Conservation (phyloP, 1,284 basidiomycete genomes). For the Cryptococcus hybrid region DNA sequence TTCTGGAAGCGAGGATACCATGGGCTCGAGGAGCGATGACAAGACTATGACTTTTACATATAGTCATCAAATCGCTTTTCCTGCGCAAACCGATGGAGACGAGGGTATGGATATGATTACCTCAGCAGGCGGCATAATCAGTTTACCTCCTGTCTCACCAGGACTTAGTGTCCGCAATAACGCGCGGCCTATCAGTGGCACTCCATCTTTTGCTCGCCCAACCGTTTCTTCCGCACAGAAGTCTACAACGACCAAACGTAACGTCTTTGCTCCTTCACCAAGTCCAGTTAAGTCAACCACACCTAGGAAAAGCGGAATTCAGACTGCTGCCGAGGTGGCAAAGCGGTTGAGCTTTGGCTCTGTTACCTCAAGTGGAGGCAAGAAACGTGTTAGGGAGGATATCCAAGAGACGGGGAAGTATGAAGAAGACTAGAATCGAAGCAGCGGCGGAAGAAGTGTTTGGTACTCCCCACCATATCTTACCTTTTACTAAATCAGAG, state of each 20-base stretch:
- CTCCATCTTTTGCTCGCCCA: conserved; percentile 41
- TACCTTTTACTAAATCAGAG: not conserved
- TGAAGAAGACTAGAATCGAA: conserved; percentile 5
- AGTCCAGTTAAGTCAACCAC: conserved; percentile 23
- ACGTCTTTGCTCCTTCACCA: conserved; percentile 42
- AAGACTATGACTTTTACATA: conserved; percentile 37
- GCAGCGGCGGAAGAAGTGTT: conserved; percentile 13
- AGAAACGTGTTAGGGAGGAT: conserved; percentile 20
- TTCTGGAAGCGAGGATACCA: conserved; percentile 25
- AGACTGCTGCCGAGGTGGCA: conserved; percentile 34
- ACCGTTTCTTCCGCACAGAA: conserved; percentile 33
- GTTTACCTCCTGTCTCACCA: conserved; percentile 14
- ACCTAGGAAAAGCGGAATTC: conserved; percentile 28
- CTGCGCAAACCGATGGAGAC: not conserved
- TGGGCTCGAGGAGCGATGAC: conserved; percentile 19
- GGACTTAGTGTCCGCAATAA: conserved; percentile 11
- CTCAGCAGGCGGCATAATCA: conserved; percentile 35
- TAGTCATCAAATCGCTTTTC: conserved; percentile 6
- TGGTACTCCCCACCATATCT: conserved; percentile 6
- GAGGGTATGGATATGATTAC: conserved; percentile 41
- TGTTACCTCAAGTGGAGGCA: conserved; percentile 15
- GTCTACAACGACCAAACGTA: conserved; percentile 27
- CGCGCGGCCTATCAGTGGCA: conserved; percentile 20
- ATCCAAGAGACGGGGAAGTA: conserved; percentile 6
- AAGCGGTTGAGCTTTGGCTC: conserved; percentile 39